Base-by-base conservation (phyloP, 306 rosid species). In the Quercus dentata region DNA sequence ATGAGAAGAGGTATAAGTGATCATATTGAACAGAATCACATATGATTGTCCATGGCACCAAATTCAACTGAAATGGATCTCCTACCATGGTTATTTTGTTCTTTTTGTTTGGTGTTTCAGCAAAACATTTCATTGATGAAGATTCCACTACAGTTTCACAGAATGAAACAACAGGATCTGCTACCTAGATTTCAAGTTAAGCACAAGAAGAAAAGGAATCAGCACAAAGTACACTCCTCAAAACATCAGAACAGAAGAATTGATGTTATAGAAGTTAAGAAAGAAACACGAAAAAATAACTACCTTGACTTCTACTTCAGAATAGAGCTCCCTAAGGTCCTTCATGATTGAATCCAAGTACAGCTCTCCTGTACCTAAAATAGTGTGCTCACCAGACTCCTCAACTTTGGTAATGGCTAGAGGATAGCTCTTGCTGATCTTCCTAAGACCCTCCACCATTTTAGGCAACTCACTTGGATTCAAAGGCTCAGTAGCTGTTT, bases 271-370 rank as follows among this genome's bases (percentile, higher is more conserved):
- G 62, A 59, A 19, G 9, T 55, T 73, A 57, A 44, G 61, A 23
- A 44, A 55, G 70, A 56, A 44, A 54, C 54, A 0, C 5, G 18
- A 57, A 63, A 70, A 49, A 82, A 41, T 21, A 59, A 11, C 65
- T 71, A 95, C 99, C 98, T 95, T 95, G 81, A 95, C 97, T 90
- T 95, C 99, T 31, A 95, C 99, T 95, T 95, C 97, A 2, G 99
- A 95, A 83, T 93, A 95, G 30, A 95, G 97, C 81, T 95, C 99
- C 86, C 98, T 90, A 57, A 93, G 92, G 88, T 95, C 99, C 92
- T 95, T 95, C 99, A 93, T 93, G 68, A 95, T 93, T 75, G 99
- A 95, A 91, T 95, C 99, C 87, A 93, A 88, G 92, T 95, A 95
- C 82, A 95, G 92, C 85, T 95, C 99, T 68, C 99, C 98, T 20